Base-by-base conservation (phyloP, 495 filamentous ascomycete species). In the Ramalina peruviana region DNA sequence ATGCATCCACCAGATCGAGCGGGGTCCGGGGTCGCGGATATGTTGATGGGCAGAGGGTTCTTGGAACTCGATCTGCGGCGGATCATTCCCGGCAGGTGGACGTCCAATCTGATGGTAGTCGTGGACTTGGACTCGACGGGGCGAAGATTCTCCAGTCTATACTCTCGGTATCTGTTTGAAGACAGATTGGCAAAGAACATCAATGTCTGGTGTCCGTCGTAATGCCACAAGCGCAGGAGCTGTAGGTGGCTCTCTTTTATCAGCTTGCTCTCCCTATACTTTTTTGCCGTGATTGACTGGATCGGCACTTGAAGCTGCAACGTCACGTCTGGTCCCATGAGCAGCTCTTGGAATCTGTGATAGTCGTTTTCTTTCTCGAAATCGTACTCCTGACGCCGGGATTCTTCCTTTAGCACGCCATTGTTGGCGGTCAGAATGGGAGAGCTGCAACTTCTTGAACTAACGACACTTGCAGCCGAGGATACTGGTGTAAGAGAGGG, bases 181-280 rank as follows among this genome's bases (percentile, higher is more conserved):
- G 53, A 47, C 33, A 37, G 1, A 30, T 55, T 55, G 15, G 48
- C 42, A 23, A 55, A 55, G 16, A 41, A 55, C 37, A 55, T 50
- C 39, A 55, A 33, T 3, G 38, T 40, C 27, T 55, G 53, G n/a
- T 36, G 25, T 20, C 53, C 19, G n/a, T 43, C 43, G 1, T 21
- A 42, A 7, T 50, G 37, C 53, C 53, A 55, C 16, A 55, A 21
- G 10, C 53, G 48, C 19, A 55, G 19, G 42, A 46, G 46, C 43
- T 55, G 53, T 21, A 51, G n/a, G 3, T 39, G n/a, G 27, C 53
- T 51, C 37, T 51, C 41, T 38, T 46, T 43, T 12, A 9, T 17
- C 13, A 30, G 3, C 19, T 40, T 50, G 20, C 42, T 46, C n/a
- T 43, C 48, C 15, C 30, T 40, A 13, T 51, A 55, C 13, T 23